A percentile compares a stretch with the other conserved stretches of the same genome.
phyloP scores from a whole-genome alignment of 495 filamentous ascomycete species.

The Amphirosellinia nigrospora region DNA sequence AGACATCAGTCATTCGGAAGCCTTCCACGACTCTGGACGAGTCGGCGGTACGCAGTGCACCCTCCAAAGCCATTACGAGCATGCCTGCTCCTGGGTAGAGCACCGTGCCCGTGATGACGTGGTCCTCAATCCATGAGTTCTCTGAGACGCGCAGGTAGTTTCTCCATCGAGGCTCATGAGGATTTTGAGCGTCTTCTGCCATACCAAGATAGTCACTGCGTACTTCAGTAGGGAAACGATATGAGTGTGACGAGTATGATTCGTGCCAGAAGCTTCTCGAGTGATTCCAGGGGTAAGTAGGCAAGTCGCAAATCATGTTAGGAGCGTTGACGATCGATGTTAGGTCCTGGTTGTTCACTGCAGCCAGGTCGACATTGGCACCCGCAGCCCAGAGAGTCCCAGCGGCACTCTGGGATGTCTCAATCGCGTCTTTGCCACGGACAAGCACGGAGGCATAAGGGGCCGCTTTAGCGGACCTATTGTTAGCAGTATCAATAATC shows the following conservation, averaged over 20 bases:
- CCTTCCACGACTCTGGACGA: not conserved
- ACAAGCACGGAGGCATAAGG: slow-evolving; percentile 37
- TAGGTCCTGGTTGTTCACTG: slow-evolving; percentile 42
- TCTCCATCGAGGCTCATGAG: slow-evolving; percentile 49
- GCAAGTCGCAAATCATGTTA: slow-evolving; percentile 30
- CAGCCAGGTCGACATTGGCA: slow-evolving; percentile 44
- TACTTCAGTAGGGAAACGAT: slow-evolving; percentile 36
- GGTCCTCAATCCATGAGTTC: slow-evolving; percentile 56
- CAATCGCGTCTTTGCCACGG: slow-evolving; percentile 39
- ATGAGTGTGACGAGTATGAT: slow-evolving; percentile 43
- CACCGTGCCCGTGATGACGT: slow-evolving; percentile 47
- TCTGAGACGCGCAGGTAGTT: slow-evolving; percentile 45
- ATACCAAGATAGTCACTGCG: slow-evolving; percentile 54
- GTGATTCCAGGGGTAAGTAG: slow-evolving; percentile 54
- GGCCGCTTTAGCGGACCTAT: slow-evolving; percentile 22
- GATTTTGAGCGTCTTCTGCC: slow-evolving; percentile 36
- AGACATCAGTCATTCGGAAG: slow-evolving; percentile 2
- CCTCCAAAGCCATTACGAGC: slow-evolving; percentile 47
- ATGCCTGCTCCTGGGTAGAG: slow-evolving; percentile 59
- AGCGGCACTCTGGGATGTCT: slow-evolving; percentile 37
- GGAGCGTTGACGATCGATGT: slow-evolving; percentile 15
- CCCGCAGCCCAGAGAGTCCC: slow-evolving; percentile 49
- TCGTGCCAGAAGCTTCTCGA: slow-evolving; percentile 48
- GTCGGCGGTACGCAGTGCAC: not conserved
- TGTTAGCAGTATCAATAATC: slow-evolving; percentile 42